Evolutionary conservation across 2,329 filamentous ascomycete species (phyloP).

Genomic region (Fusarium caatingaense): DNA sequence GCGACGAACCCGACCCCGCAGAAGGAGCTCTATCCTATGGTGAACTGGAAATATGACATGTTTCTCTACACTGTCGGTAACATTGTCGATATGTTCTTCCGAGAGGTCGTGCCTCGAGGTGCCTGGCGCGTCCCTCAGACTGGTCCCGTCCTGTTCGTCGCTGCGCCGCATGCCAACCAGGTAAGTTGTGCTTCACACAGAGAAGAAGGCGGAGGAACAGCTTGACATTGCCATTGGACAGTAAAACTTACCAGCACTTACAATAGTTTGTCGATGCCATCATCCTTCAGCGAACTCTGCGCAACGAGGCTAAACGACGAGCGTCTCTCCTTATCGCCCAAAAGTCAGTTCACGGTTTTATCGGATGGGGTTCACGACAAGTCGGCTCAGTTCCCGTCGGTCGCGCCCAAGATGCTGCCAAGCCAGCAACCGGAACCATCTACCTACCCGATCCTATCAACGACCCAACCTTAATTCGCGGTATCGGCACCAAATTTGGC

Average conservation of each 20-base stretch:
- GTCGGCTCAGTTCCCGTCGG: conserved; percentile 94
- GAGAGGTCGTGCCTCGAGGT: conserved; percentile 93
- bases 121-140: conserved; percentile 93
- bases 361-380: conserved; percentile 85
- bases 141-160: conserved; percentile 94
- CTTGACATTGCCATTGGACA: not conserved
- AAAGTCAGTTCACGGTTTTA: conserved; percentile 94
- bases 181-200: conserved; percentile 57
- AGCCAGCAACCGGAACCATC: conserved; percentile 80
- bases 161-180: conserved; percentile 96
- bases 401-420: conserved; percentile 88
- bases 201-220: not conserved
- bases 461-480: conserved; percentile 82
- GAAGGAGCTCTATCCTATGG: conserved; percentile 75
- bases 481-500: conserved; percentile 86
- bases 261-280: conserved; percentile 91
- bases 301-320: conserved; percentile 86
- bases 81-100: conserved; percentile 95
- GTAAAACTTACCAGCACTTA: conserved; percentile 16
- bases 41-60: conserved; percentile 79
- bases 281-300: conserved; percentile 90
- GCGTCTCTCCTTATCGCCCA: conserved; percentile 94
- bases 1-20: conserved; percentile 42
- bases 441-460: conserved; percentile 90
- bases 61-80: conserved; percentile 83